Percentiles rank a stretch among this genome's conserved stretches.
Conservation (phyloP, 192 early-diverging fungal genomes). For the Mortierella hygrophila region DNA sequence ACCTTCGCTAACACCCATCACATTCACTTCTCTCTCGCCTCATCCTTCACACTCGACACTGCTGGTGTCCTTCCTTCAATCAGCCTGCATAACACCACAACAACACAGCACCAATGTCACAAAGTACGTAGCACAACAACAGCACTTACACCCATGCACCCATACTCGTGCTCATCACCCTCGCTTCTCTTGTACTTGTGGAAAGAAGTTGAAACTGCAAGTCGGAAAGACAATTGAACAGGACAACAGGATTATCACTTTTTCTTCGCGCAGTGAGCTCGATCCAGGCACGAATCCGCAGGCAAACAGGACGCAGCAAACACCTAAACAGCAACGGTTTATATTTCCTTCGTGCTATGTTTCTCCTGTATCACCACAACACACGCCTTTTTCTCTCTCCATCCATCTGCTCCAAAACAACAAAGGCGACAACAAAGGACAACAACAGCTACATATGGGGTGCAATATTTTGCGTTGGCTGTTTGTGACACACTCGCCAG, state of each 20-base stretch:
- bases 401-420: too few species aligned
- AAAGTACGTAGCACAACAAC: background rate
- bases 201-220: too few species aligned
- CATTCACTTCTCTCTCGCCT: background rate
- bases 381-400: background rate
- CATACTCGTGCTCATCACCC: background rate
- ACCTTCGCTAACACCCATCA: background rate
- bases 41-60: background rate
- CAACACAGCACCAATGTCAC: constrained; percentile 1
- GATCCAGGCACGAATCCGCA: background rate
- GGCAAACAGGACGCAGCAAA: background rate
- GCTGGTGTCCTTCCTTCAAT: background rate
- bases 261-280: too few species aligned
- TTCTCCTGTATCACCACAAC: background rate
- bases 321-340: background rate
- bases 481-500: background rate
- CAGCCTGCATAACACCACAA: background rate
- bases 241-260: too few species aligned
- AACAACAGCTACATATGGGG: background rate
- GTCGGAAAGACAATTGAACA: too few species aligned
- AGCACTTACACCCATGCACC: background rate
- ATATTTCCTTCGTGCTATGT: background rate
- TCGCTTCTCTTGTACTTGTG: too few species aligned
- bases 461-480: background rate
- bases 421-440: background rate